Conservation (phyloP, 306 rosid species). For the Inga leiocalycina region DNA sequence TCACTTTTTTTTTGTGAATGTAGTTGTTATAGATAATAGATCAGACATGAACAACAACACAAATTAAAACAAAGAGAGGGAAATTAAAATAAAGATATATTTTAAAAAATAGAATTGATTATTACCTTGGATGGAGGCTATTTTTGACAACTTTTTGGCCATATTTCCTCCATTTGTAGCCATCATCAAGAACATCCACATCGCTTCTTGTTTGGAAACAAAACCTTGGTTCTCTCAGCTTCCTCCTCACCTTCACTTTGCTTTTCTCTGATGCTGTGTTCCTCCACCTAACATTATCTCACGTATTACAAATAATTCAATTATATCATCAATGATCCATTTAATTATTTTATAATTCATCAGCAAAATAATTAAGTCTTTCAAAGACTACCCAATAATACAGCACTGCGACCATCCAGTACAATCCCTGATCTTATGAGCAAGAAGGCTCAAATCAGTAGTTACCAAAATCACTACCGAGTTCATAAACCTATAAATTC, state of each 20-base stretch:
- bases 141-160: conserved; percentile 98
- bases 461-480: background rate
- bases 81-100: no score
- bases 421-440: background rate
- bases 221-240: conserved; percentile 95
- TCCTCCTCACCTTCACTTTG: conserved; percentile 93
- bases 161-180: conserved; percentile 98
- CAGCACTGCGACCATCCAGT: background rate
- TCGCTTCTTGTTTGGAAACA: conserved; percentile 99
- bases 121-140: conserved; percentile 96
- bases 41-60: background rate
- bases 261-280: conserved; percentile 70
- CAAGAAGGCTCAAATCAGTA: background rate
- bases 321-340: background rate
- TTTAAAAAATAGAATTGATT: background rate
- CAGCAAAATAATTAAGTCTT: background rate
- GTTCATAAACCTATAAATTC: background rate
- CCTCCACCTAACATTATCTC: conserved; percentile 74
- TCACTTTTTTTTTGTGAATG: no score
- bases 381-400: background rate
- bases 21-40: no score
- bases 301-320: background rate
- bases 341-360: background rate
- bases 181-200: conserved; percentile 99
- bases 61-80: no score